Evolutionary conservation across 2,329 filamentous ascomycete genomes (phyloP).

Genomic region (Bipolaris sorokiniana): DNA sequence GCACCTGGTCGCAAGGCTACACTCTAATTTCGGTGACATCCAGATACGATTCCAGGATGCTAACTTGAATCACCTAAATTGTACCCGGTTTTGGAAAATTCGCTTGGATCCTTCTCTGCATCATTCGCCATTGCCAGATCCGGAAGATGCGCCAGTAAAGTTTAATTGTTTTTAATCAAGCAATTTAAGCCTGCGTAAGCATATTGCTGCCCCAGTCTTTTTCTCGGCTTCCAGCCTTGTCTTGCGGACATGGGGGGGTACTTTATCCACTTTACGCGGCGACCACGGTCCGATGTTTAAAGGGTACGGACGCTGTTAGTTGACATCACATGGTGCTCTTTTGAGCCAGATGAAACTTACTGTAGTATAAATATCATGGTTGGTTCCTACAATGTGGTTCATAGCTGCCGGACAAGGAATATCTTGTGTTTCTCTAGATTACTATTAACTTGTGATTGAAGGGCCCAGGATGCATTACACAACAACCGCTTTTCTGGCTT

Average conservation of each 20-base stretch:
- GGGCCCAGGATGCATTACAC: conserved; percentile 32
- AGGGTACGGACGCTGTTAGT: conserved; percentile 19
- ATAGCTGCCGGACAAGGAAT: not conserved
- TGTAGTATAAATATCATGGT: conserved; percentile 1
- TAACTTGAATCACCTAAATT: not conserved
- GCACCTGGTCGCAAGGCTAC: not conserved
- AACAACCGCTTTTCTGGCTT: conserved; percentile 23
- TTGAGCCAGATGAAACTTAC: conserved; percentile 6
- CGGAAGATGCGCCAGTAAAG: not conserved
- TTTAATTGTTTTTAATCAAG: conserved; percentile 7
- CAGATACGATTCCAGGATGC: not conserved
- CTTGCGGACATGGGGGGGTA: conserved; percentile 11
- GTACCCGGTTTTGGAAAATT: conserved; percentile 6
- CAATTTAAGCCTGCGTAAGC: conserved; percentile 18
- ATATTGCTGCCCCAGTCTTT: conserved; percentile 11
- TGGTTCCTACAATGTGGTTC: not conserved
- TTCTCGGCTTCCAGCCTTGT: conserved; percentile 12
- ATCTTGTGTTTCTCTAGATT: not conserved
- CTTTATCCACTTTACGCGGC: conserved; percentile 35
- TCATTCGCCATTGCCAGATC: not conserved
- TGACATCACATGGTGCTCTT: conserved; percentile 27
- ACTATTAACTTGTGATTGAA: not conserved
- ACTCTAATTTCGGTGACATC: not conserved
- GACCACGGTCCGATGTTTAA: conserved; percentile 38
- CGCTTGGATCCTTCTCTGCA: conserved; percentile 3